phyloP scores from a whole-genome alignment of 192 early-diverging fungal species.

The Rhizophagus sp. region DNA sequence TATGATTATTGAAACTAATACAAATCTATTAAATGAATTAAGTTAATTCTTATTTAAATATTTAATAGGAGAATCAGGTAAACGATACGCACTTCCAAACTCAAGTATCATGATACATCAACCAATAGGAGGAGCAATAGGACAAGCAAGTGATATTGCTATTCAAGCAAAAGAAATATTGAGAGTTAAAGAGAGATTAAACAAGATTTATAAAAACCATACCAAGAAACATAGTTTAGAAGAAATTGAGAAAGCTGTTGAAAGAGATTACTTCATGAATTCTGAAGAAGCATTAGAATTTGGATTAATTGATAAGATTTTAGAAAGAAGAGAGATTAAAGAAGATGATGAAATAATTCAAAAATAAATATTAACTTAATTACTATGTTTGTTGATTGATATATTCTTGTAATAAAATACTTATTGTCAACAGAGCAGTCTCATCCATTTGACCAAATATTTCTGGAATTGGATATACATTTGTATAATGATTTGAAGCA shows the following conservation, averaged over 20 bases:
- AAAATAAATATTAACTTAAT: background rate
- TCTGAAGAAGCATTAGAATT: conserved; percentile 86
- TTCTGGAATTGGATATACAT: background rate
- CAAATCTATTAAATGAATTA: background rate
- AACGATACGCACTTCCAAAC: conserved; percentile 85
- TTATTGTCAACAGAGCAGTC: conserved; percentile 2
- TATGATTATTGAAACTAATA: background rate
- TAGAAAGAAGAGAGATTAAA: conserved; percentile 63
- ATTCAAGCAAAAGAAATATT: conserved; percentile 97
- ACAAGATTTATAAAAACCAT: conserved; percentile 85
- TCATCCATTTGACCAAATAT: conserved; percentile 10
- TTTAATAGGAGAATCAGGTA: conserved; percentile 70
- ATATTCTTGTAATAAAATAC: background rate
- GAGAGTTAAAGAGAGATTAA: conserved; percentile 78
- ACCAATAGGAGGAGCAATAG: conserved; percentile 91
- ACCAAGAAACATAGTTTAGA: conserved; percentile 77
- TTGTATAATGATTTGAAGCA: background rate
- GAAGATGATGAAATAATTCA: background rate
- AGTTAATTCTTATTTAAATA: background rate
- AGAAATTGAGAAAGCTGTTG: conserved; percentile 85
- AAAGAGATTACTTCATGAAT: conserved; percentile 94
- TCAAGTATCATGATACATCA: conserved; percentile 98
- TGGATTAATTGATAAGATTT: conserved; percentile 89
- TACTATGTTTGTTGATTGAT: background rate
- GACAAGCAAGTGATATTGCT: conserved; percentile 95